A percentile compares a stretch with the other conserved stretches of the same genome.
Evolutionary conservation across 2,329 filamentous ascomycete genomes (phyloP).

Genomic region (Chaetomiaceae sp.): DNA sequence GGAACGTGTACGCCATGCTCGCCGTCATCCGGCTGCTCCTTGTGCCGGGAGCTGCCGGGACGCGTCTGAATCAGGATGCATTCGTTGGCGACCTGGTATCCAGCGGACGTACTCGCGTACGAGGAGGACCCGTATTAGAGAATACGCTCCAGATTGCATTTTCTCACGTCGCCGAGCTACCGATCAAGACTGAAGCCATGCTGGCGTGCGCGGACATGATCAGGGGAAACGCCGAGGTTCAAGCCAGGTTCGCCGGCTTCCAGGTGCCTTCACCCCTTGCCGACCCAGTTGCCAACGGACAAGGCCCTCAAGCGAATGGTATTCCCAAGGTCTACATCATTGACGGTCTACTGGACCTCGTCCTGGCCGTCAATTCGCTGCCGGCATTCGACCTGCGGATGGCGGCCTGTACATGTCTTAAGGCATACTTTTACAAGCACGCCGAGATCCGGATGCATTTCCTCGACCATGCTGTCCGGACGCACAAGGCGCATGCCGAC

Average conservation of each 20-base stretch:
- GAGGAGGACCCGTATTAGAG: slow-evolving; percentile 58
- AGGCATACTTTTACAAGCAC: slow-evolving; percentile 86
- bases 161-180: slow-evolving; percentile 63
- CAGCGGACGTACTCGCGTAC: slow-evolving; percentile 12
- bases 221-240: slow-evolving; percentile 69
- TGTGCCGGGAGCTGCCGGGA: slow-evolving; percentile 72
- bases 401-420: slow-evolving; percentile 83
- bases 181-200: slow-evolving; percentile 83
- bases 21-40: slow-evolving; percentile 85
- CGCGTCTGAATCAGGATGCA: slow-evolving; percentile 74
- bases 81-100: slow-evolving; percentile 65
- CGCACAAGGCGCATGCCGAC: slow-evolving; percentile 70
- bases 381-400: slow-evolving; percentile 74
- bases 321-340: slow-evolving; percentile 76
- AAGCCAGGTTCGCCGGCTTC: slow-evolving; percentile 85
- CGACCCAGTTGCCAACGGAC: slow-evolving; percentile 35
- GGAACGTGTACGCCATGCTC: slow-evolving; percentile 87
- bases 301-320: slow-evolving; percentile 43
- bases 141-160: slow-evolving; percentile 82
- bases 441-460: slow-evolving; percentile 80
- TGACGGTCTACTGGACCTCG: slow-evolving; percentile 82
- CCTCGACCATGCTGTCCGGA: slow-evolving; percentile 61
- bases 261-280: slow-evolving; percentile 64
- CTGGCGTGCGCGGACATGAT: slow-evolving; percentile 85
- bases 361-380: slow-evolving; percentile 62